Evolutionary conservation across 441 rosid genomes (phyloP), one percentile per base, ranked within the genome.

Genomic region (Mallotus japonicus): DNA sequence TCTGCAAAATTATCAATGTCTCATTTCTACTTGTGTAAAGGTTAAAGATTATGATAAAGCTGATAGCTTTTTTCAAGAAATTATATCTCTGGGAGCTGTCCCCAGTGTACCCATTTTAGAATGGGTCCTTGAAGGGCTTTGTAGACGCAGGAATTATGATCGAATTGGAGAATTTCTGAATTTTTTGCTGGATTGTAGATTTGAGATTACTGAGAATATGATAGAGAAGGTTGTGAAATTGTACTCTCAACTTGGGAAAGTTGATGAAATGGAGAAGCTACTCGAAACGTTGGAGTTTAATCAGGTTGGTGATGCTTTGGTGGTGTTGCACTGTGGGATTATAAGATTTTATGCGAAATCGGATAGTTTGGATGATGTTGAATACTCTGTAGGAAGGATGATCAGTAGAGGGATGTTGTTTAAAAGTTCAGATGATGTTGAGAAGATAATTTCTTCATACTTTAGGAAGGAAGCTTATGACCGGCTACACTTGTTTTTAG

Each of bases 351-450:
- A 84, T 67, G 80, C 87, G 3, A 53, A 63, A 22, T 28, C 42
- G 24, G 85, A 80, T 68, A 68, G 80, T 62, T 69, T 83, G 79
- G 83, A 83, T 59, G 86, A 78, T 51, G 82, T 83, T 57, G 86
- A 85, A 66, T 85, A 75, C 60, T 73, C 84, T 12, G 84, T 80
- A 53, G 83, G 83, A 40, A 82, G 83, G 80, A 82, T 82, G 87
- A 46, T 70, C 76, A 78, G 79, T 63, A 76, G 74, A 62, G 84
- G 86, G 69, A 66, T 82, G 20, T 56, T 73, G 17, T 85, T 82
- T 49, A 74, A 67, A 67, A 62, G 57, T 24, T 12, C 81, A 0
- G 62, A 71, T 54, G 85, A 79, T 76, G 62, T 84, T 51, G 85
- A 80, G 74, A 82, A 73, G 72, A 80, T 85, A n/a, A 77, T 85